phyloP scores from a whole-genome alignment of 2,329 filamentous ascomycete genomes.

The Grosmannia clavigera region DNA sequence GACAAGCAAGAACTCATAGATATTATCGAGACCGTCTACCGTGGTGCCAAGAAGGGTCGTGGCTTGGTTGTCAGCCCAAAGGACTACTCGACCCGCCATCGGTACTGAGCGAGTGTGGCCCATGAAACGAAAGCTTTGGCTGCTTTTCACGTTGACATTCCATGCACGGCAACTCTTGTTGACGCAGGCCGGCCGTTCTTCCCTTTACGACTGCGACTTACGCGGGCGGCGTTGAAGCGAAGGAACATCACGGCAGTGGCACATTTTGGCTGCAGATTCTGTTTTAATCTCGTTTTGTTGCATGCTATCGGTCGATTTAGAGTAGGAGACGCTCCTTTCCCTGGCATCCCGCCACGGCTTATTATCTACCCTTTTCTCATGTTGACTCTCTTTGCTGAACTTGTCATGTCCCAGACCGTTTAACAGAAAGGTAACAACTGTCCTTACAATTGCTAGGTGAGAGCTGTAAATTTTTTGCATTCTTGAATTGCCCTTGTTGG shows the following conservation, averaged over 20 bases:
- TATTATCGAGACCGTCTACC: slow-evolving; percentile 95
- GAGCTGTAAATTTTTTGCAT: neutral
- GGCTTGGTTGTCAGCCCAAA: slow-evolving; percentile 96
- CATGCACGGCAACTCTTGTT: neutral
- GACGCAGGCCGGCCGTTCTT: neutral
- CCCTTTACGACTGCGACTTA: neutral
- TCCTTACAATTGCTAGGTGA: neutral
- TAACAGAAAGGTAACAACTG: neutral
- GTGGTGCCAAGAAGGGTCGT: slow-evolving; percentile 94
- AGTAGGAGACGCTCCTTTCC: slow-evolving; percentile 1
- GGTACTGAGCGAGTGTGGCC: slow-evolving; percentile 37
- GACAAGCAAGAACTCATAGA: slow-evolving; percentile 98
- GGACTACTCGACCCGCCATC: slow-evolving; percentile 57
- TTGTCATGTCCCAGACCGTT: neutral
- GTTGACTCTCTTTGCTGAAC: neutral
- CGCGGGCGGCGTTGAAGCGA: neutral
- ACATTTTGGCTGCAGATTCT: neutral
- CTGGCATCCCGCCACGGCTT: neutral
- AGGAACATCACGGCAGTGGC: neutral
- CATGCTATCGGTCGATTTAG: neutral
- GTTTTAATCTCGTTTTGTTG: neutral
- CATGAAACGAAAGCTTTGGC: too few species aligned
- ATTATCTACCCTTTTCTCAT: neutral
- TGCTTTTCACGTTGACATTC: neutral
- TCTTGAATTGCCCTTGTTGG: neutral